A percentile compares a stretch with the other conserved stretches of the same genome.
Evolutionary conservation across 2,329 filamentous ascomycete genomes (phyloP).

Genomic region (Pestalotiopsis sp.): DNA sequence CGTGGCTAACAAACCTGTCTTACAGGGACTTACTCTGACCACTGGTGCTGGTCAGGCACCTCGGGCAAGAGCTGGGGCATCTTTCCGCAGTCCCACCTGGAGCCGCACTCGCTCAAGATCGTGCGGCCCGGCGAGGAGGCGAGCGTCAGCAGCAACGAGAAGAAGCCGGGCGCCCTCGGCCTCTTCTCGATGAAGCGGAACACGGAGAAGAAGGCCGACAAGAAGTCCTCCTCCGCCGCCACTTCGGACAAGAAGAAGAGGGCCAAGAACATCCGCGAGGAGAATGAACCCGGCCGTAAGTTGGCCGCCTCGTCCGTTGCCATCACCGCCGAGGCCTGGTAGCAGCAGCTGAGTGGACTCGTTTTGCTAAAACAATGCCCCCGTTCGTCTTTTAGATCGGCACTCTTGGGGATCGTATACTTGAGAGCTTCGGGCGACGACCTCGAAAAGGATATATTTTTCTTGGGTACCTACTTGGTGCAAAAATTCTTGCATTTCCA

Average conservation of each 20-base stretch:
- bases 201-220: constrained; percentile 6
- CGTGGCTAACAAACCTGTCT: not conserved
- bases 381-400: not conserved
- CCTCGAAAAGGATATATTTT: too few species aligned
- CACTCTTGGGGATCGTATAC: constrained; percentile 1
- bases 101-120: constrained; percentile 28
- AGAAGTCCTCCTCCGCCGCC: not conserved
- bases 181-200: constrained; percentile 10
- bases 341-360: not conserved
- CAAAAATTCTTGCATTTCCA: not conserved
- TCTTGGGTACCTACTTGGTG: too few species aligned
- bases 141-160: constrained; percentile 32
- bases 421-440: not conserved
- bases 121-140: constrained; percentile 23
- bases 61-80: constrained; percentile 34
- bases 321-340: not conserved
- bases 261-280: not conserved
- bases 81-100: constrained; percentile 35
- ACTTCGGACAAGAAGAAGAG: not conserved
- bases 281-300: constrained; percentile 1
- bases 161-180: constrained; percentile 20
- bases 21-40: constrained; percentile 32
- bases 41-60: constrained; percentile 37
- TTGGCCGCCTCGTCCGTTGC: not conserved
- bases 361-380: not conserved